These are phyloP conservation scores for Yamadazyma sp. DNA, from an alignment of 1,139 yeast species.

Conservation along the genomic window DNA sequence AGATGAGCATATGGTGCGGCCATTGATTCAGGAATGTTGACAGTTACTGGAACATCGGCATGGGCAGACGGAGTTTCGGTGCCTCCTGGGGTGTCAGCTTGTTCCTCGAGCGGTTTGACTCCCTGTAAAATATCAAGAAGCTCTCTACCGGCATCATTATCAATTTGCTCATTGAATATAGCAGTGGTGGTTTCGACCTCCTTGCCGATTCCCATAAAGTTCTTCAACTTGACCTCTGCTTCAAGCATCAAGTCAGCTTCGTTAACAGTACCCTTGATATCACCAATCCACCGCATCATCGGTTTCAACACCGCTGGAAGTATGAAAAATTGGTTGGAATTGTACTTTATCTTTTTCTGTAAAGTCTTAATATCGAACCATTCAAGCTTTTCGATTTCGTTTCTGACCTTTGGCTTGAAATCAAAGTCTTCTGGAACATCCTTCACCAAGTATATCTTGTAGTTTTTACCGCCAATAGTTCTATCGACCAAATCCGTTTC, in stretches of 20 bases:
- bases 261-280: slow-evolving; percentile 50
- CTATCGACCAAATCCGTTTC: slow-evolving; percentile 78
- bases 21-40: slow-evolving; percentile 19
- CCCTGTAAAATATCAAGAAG: slow-evolving; percentile 63
- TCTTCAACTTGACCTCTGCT: slow-evolving; percentile 66
- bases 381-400: slow-evolving; percentile 68
- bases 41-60: slow-evolving; percentile 6
- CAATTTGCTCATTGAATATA: slow-evolving; percentile 16
- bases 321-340: slow-evolving; percentile 53
- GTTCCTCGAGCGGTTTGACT: slow-evolving; percentile 24
- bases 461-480: slow-evolving; percentile 79
- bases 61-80: neutral
- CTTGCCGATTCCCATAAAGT: slow-evolving; percentile 53
- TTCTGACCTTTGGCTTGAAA: slow-evolving; percentile 80
- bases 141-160: slow-evolving; percentile 74
- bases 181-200: slow-evolving; percentile 15
- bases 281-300: slow-evolving; percentile 54
- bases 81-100: slow-evolving; percentile 6
- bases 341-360: slow-evolving; percentile 35
- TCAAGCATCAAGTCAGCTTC: slow-evolving; percentile 55
- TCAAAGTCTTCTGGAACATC: slow-evolving; percentile 75
- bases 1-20: slow-evolving; percentile 19
- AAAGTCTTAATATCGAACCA: slow-evolving; percentile 45
- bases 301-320: slow-evolving; percentile 64
- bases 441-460: slow-evolving; percentile 74